Evolutionary conservation across 805 yeast species (phyloP), one percentile per base, ranked within the genome.

Genomic region (Starmera dryadoides): DNA sequence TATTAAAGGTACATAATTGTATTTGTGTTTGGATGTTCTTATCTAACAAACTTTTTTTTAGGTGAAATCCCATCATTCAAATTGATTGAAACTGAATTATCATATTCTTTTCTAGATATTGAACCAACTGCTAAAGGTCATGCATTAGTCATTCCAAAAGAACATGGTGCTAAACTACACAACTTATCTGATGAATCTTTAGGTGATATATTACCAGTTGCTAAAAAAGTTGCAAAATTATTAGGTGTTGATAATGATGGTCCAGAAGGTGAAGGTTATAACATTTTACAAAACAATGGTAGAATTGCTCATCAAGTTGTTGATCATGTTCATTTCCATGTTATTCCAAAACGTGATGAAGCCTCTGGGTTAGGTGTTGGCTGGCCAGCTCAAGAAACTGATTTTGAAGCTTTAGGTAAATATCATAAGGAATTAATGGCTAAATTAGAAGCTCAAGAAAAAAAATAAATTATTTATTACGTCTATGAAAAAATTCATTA

Each of bases 21-120:
- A 15, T 10, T 16, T 15, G 10, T n/a, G 28, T 34, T 25, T 14
- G 37, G 30, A 23, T 15, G 30, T 19, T 17, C 29, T 15, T 11
- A 15, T 40, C 36, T 39, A 43, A 30, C 51, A n/a, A 28, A 22
- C 16, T 17, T n/a, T 4, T 22, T n/a, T 17, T n/a, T 32, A 77
- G 94, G 96, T 40, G 97, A 93, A 53, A 93, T 91, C 56, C 98
- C 98, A 26, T 85, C 94, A 2, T 78, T 86, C 69, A 93, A 91
- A 61, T 65, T 91, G 45, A 72, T 84, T 53, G 98, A 91, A 62
- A 86, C 97, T n/a, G 71, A 81, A 43, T 71, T 74, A 52, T 64
- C 86, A 3, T 86, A 72, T 56, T 86, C 98, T 0, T 93, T 91
- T 60, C 69, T 93, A 53, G 98, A 91, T 56, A 89, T 91, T 56